Evolutionary conservation across 2,329 filamentous ascomycete species (phyloP), one percentile per base, ranked within the genome.

Genomic region (Colletotrichum sp.): DNA sequence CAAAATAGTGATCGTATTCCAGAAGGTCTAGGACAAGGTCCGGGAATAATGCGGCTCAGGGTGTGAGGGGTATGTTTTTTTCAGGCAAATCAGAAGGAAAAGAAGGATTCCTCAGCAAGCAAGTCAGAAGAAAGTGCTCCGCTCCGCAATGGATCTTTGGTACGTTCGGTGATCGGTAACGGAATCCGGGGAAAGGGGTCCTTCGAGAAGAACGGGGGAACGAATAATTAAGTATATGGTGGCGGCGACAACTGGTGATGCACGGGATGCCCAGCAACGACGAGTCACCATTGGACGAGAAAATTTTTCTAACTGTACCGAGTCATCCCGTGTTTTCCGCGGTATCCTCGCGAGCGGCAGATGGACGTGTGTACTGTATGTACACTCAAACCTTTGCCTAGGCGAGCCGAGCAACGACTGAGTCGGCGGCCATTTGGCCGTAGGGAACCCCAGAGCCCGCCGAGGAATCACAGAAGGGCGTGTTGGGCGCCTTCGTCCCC

Each of bases 261-360:
- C 16, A 68, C 62, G 68, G 59, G 59, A 75, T 60, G 62, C 70
- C 52, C 30, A 57, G 66, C 30, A 18, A 44, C 49, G 49, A 10
- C 59, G 36, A 30, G 24, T 26, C 24, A 62, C 34, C 12, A 68
- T 63, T 68, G 69, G 68, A 72, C 44, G 57, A 72, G 71, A 72
- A 75, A 68, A 57, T 57, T 71, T 76, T 73, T 73, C 64, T 57
- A 64, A 21, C 30, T 30, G 32, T 68, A 73, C 69, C 73, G 73
- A 76, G 73, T 76, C 73, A 76, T 76, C 73, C 73, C 73, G 64
- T 68, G 30, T 64, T 59, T 66, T 28, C 68, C 62, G 72, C 52
- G 49, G 72, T 59, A 57, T 49, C 21, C 18, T 24, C 52, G 34
- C 36, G 24, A 28, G 16, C 55, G 59, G 26, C 55, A 59, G 32